phyloP scores from a whole-genome alignment of 1,139 yeast genomes.

The Pichia inconspicua region DNA sequence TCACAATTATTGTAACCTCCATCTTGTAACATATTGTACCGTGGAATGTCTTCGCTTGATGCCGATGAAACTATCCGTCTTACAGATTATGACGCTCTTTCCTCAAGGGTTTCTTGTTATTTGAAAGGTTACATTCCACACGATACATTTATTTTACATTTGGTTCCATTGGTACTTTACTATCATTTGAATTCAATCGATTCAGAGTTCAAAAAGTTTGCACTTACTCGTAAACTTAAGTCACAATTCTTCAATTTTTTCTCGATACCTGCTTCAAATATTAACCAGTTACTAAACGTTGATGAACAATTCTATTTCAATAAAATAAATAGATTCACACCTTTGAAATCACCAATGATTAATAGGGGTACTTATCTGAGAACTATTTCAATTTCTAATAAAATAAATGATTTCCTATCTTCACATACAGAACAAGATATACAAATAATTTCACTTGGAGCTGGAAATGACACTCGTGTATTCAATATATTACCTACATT shows the following conservation, averaged over 20 bases:
- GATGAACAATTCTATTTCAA: background rate
- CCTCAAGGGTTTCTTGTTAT: conserved; percentile 43
- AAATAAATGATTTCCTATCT: conserved; percentile 44
- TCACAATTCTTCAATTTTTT: conserved; percentile 29
- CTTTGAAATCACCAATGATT: conserved; percentile 64
- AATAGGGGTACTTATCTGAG: conserved; percentile 78
- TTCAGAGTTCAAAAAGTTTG: conserved; percentile 24
- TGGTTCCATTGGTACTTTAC: conserved; percentile 34
- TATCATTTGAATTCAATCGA: conserved; percentile 21
- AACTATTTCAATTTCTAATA: conserved; percentile 50
- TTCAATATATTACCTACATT: conserved; percentile 40
- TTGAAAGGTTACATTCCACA: conserved; percentile 38
- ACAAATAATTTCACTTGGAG: conserved; percentile 79
- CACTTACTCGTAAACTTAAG: conserved; percentile 34
- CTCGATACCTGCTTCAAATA: background rate
- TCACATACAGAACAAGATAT: conserved; percentile 27
- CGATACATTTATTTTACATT: conserved; percentile 42
- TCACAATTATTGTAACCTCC: background rate
- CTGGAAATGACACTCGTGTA: conserved; percentile 91
- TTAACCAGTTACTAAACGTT: background rate
- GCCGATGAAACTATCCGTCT: conserved; percentile 50
- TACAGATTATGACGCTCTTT: conserved; percentile 82
- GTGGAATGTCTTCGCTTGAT: background rate
- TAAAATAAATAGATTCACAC: conserved; percentile 5
- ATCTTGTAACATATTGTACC: too few relatives aligned